A percentile compares a stretch with the other conserved stretches of the same genome.
Evolutionary conservation across 1,284 basidiomycete species (phyloP).

Genomic region (Rhodotorula sp.): DNA sequence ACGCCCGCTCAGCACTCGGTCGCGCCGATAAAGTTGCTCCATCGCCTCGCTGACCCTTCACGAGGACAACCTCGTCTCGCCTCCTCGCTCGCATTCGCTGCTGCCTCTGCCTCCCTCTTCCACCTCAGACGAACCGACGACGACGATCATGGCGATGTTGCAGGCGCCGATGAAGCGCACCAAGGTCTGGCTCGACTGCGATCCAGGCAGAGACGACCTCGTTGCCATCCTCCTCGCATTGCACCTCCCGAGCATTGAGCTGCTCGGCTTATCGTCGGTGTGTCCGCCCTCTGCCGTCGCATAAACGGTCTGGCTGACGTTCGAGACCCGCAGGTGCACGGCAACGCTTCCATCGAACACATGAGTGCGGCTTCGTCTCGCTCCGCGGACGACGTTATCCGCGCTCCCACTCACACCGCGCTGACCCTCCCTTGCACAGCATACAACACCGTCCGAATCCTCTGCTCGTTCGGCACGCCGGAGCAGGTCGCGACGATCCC

Average conservation of each 20-base stretch:
- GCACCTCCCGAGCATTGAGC: constrained; percentile 62
- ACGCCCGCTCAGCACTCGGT: no score
- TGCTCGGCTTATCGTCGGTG: constrained; percentile 77
- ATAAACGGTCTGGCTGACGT: neutral
- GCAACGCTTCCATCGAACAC: constrained; percentile 66
- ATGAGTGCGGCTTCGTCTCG: constrained; percentile 52
- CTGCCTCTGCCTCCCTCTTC: no score
- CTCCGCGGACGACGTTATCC: neutral
- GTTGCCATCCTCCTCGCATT: constrained; percentile 73
- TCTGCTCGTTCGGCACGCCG: constrained; percentile 54
- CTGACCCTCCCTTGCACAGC: constrained; percentile 36
- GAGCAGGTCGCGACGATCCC: constrained; percentile 53
- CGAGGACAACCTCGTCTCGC: no score
- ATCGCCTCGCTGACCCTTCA: no score
- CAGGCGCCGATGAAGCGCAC: neutral
- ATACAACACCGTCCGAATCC: constrained; percentile 23
- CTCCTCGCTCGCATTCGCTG: no score
- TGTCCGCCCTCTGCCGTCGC: neutral
- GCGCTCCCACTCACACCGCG: neutral
- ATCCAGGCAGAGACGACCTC: constrained; percentile 74
- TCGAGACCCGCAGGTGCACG: constrained; percentile 57
- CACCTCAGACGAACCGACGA: no score
- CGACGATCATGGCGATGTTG: neutral
- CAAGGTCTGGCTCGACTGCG: constrained; percentile 34
- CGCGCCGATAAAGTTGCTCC: no score